phyloP scores from a whole-genome alignment of 2,329 filamentous ascomycete genomes.

The Tolypocladium ovalisporum region DNA sequence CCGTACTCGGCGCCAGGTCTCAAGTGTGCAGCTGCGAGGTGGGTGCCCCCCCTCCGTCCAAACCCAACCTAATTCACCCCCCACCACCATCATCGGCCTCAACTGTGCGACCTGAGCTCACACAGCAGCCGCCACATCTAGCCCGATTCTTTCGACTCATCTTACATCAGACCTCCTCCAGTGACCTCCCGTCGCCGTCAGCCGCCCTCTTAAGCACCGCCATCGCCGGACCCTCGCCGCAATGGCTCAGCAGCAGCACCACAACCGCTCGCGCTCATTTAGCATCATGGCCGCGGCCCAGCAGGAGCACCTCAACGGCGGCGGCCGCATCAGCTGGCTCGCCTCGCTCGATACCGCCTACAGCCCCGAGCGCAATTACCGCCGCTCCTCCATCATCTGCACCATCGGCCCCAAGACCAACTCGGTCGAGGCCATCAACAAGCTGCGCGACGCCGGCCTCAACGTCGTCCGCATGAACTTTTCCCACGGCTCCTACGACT shows the following conservation, averaged over 20 bases:
- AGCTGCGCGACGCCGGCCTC: constrained; percentile 78
- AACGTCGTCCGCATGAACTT: constrained; percentile 99
- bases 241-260: constrained; percentile 21
- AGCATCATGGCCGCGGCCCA: constrained; percentile 51
- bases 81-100: background rate
- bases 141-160: background rate
- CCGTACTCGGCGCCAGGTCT: background rate
- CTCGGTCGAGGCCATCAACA: constrained; percentile 92
- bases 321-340: constrained; percentile 58
- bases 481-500: constrained; percentile 71
- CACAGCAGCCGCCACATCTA: background rate
- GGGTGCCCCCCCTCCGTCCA: background rate
- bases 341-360: constrained; percentile 77
- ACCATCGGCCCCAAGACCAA: constrained; percentile 99
- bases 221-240: constrained; percentile 7
- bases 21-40: background rate
- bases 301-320: constrained; percentile 76
- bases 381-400: constrained; percentile 95
- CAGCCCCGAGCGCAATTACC: constrained; percentile 78
- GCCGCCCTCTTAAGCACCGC: constrained; percentile 1
- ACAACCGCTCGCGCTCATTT: constrained; percentile 19
- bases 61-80: background rate
- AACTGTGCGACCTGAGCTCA: background rate
- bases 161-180: background rate
- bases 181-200: background rate